Base-by-base conservation (phyloP, 306 rosid genomes). In the Cicer yamashitae region DNA sequence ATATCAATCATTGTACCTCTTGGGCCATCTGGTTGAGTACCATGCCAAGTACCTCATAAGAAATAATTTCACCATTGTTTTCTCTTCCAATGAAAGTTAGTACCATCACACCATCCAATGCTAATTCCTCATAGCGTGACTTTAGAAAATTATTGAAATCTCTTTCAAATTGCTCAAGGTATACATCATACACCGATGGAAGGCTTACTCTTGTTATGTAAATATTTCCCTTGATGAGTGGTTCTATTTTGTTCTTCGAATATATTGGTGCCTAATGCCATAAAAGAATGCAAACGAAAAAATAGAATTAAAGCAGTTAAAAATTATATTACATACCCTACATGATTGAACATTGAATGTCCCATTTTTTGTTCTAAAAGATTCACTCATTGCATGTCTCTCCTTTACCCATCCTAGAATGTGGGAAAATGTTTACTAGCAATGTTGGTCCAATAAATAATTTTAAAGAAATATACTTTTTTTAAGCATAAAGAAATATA, bases 21-120 rank as follows among this genome's bases (percentile, higher is more conserved):
- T 17, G 46, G 68, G 76, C 82, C 90, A 89, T 78, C 54, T 86
- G 82, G 13, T 77, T 57, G 1, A 90, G 82, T 54, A 81, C 84
- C 12, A 41, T 7, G 15, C 85, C 88, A 7, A 88, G 14, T 1
- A 71, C 13, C 18, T 43, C 87, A 25, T 25, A 58, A 14, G 69
- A 48, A 1, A 11, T 45, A 5, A 80, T 73, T 17, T 83, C 48
- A 6, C 46, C 8, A 17, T 52, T 22, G 2, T 34, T 46, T 0
- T 60, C 40, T 58, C 83, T 78, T 6, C 90, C 89, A 1, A 76
- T 5, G 1, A 79, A 39, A 0, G 90, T 84, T 0, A 87, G 77
- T 7, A 86, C 75, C 89, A 89, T 80, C 10, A 64, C 2, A 4
- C 96, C 92, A 2, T 78, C 84, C 1, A 2, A 8, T 0, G 59